Percentiles rank a stretch among this genome's conserved stretches.
phyloP scores from a whole-genome alignment of 192 early-diverging fungal genomes.

The Coemansia sp. region DNA sequence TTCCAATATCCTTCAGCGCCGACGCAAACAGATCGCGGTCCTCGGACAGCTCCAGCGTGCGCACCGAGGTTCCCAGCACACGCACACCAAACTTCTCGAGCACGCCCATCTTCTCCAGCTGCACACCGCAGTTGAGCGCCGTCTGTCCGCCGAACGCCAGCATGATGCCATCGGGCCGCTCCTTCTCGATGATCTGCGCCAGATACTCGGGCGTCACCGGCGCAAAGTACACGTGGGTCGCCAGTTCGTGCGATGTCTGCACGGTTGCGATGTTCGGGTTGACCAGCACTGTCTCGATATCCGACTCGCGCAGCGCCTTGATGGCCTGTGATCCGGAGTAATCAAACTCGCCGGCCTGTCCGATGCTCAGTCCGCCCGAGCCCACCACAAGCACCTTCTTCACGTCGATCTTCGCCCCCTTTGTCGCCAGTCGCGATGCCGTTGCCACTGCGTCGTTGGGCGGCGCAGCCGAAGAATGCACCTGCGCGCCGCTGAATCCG shows the following conservation, averaged over 20 bases:
- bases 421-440: slow-evolving; percentile 46
- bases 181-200: slow-evolving; percentile 87
- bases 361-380: slow-evolving; percentile 92
- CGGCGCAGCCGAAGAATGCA: slow-evolving; percentile 20
- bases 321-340: slow-evolving; percentile 98
- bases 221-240: slow-evolving; percentile 93
- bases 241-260: slow-evolving; percentile 91
- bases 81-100: slow-evolving; percentile 80
- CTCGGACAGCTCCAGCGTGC: slow-evolving; percentile 87
- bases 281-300: slow-evolving; percentile 90
- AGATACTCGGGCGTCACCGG: slow-evolving; percentile 93
- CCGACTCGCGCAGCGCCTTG: slow-evolving; percentile 92
- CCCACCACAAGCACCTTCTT: slow-evolving; percentile 93
- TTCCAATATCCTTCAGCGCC: slow-evolving; percentile 75
- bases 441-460: slow-evolving; percentile 32
- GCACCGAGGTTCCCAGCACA: slow-evolving; percentile 93
- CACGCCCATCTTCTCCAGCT: slow-evolving; percentile 79
- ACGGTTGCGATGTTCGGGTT: slow-evolving; percentile 99
- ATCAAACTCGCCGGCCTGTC: slow-evolving; percentile 99
- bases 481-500: slow-evolving; percentile 32
- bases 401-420: slow-evolving; percentile 59
- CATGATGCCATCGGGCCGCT: slow-evolving; percentile 93
- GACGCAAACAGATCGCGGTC: slow-evolving; percentile 95
- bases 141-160: slow-evolving; percentile 97
- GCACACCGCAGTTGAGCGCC: slow-evolving; percentile 93